Evolutionary conservation across 2,329 filamentous ascomycete species (phyloP), one percentile per base, ranked within the genome.

Genomic region (Ustulina deusta): DNA sequence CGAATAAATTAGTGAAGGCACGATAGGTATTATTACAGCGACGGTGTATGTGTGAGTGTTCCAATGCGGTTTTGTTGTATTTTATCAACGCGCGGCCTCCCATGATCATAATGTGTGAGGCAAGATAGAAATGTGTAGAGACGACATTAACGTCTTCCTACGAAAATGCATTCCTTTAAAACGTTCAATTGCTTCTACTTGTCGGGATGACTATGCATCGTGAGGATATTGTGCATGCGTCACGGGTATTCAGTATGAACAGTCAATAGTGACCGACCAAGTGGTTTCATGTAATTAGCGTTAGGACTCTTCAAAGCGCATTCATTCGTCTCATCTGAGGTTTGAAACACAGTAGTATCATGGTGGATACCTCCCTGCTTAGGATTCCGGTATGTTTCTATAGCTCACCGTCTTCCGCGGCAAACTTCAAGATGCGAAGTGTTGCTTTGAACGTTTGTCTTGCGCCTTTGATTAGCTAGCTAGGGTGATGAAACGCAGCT

Each of bases 1-100:
- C 76, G 87, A 89, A 81, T 89, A 86, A 77, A 60, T 55, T 20
- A 40, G 32, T 32, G 10, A 38, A 36, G 29, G 22, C 17, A 15
- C 17, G n/a, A 55, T 49, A 63, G 71, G 69, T 65, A 74, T 72
- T 49, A 48, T 66, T 40, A 68, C 60, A 66, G 63, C 62, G 67
- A 69, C 58, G 68, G 66, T 69, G 64, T 59, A 65, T 61, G 61
- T 63, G 72, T 71, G 58, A 61, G 46, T 70, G 56, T 44, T 52
- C n/a, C 57, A 13, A 63, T 69, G 69, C 59, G 56, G n/a, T n/a
- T 64, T 69, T 68, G 73, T 68, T 76, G 73, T 75, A 76, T 73
- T 76, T 70, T 75, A 75, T 72, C 65, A 78, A 74, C 46, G 74
- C 46, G 74, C 66, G 72, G 69, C 69, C 74, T 74, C 70, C 72